Conservation (phyloP, 192 early-diverging fungal genomes). For the Backusella sp. region DNA sequence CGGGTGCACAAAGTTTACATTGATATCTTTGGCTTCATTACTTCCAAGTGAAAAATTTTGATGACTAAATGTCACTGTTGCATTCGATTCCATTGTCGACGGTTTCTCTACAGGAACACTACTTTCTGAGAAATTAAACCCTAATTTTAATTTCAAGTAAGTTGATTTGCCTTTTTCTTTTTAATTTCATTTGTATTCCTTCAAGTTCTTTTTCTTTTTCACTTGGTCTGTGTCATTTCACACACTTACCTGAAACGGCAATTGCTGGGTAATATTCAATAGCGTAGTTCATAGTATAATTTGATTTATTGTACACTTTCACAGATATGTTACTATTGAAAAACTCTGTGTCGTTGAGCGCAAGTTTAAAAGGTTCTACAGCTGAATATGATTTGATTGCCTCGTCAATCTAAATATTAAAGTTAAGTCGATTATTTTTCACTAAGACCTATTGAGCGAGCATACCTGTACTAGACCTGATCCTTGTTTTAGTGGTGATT, state of each 20-base stretch:
- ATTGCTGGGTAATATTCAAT: slow-evolving; percentile 27
- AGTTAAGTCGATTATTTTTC: slow-evolving; percentile 1
- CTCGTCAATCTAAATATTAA: slow-evolving; percentile 43
- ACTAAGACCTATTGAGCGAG: neutral
- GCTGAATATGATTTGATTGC: slow-evolving; percentile 29
- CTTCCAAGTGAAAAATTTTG: neutral
- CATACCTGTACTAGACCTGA: slow-evolving; percentile 48
- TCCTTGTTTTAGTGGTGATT: slow-evolving; percentile 37
- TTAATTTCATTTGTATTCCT: neutral
- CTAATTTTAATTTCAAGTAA: neutral
- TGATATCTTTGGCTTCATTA: neutral
- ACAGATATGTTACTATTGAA: slow-evolving; percentile 25
- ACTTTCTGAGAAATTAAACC: slow-evolving; percentile 24
- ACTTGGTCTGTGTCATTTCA: slow-evolving; percentile 28
- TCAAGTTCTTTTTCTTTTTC: slow-evolving; percentile 25
- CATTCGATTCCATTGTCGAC: neutral
- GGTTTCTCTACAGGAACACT: slow-evolving; percentile 7
- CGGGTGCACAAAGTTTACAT: slow-evolving; percentile 6
- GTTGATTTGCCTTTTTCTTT: slow-evolving; percentile 20
- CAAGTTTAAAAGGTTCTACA: slow-evolving; percentile 39
- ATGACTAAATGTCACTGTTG: slow-evolving; percentile 1
- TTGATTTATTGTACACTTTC: slow-evolving; percentile 40
- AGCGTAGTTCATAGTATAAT: slow-evolving; percentile 28
- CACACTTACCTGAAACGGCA: slow-evolving; percentile 33
- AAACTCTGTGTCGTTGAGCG: slow-evolving; percentile 45